Evolutionary conservation across 140 eudicot species (phyloP), one percentile per base, ranked within the genome.

Genomic region (Flaveria floridana): DNA sequence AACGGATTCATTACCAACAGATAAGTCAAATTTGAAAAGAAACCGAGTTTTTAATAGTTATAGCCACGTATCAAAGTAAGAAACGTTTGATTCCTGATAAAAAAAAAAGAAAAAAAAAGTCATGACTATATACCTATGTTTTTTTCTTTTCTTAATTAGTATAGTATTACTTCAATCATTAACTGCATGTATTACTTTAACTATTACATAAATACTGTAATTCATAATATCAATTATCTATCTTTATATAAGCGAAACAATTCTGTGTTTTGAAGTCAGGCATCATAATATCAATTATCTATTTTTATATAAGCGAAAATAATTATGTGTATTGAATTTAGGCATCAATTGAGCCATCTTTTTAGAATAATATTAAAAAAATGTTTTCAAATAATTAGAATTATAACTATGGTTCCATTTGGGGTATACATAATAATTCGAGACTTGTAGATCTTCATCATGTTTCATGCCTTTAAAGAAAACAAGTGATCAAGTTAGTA

Each of bases 271-370:
- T 34, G 41, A 34, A 34, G 41, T 34, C 6, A 34, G 41, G 1
- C 8, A 34, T 0, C 42, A 10, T 15, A n/a, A 65, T 25, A 25
- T 37, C 4, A 34, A 34, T 34, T 34, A 34, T 1, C 28, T 61
- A n/a, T 11, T 42, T 42, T 62, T 46, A 21, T 28, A 13, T 25
- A 77, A 79, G 46, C 73, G 52, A 65, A 73, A 16, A 73, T 73
- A 44, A 74, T 80, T 77, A 61, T 47, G 23, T 70, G 55, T 18
- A 28, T 69, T 44, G 71, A 65, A 79, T 34, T 64, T 46, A 74
- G 74, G 63, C 65, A 73, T 61, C 83, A 79, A 62, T 73, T 79
- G 79, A 59, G 56, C 65, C 71, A 66, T 47, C 71, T 58, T 65
- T 74, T 42, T 46, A 66, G 34, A 70, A 73, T 73, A 73, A 73